Conservation (phyloP, 1,284 basidiomycete species). For the Sporisorium exsertum region DNA sequence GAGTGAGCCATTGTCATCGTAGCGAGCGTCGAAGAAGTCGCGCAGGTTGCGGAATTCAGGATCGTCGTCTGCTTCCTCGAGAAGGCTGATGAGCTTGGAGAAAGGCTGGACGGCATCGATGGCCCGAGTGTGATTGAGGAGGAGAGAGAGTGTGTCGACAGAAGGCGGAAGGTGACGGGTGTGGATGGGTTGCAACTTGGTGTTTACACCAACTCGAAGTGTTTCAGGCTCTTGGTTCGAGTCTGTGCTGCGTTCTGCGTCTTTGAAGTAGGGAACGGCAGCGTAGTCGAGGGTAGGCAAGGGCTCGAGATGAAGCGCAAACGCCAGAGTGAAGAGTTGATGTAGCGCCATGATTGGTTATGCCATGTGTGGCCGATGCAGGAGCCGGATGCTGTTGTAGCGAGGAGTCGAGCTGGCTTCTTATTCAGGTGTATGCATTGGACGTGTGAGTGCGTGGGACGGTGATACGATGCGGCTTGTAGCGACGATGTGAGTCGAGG, state of each 20-base stretch:
- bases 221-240: conserved; percentile 29
- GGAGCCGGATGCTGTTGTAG: background rate
- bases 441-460: background rate
- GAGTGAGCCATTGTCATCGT: conserved; percentile 26
- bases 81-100: conserved; percentile 52
- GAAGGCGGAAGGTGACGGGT: conserved; percentile 44
- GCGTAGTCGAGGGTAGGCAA: conserved; percentile 58
- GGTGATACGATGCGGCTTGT: background rate
- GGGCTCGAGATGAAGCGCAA: conserved; percentile 61
- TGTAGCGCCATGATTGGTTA: conserved; percentile 36
- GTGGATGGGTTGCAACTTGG: conserved; percentile 49
- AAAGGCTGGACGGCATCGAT: conserved; percentile 50
- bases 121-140: conserved; percentile 47
- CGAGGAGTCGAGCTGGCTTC: background rate
- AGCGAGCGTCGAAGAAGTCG: conserved; percentile 64
- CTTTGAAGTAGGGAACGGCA: conserved; percentile 27
- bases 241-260: conserved; percentile 22
- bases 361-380: background rate
- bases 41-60: conserved; percentile 59
- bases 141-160: conserved; percentile 49
- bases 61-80: conserved; percentile 60
- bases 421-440: background rate
- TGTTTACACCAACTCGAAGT: conserved; percentile 46
- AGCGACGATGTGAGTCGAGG: background rate
- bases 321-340: conserved; percentile 62